These are phyloP conservation scores for Candolleomyces aberdarensis DNA, from an alignment of 768 basidiomycete genomes.

Conservation along the genomic window DNA sequence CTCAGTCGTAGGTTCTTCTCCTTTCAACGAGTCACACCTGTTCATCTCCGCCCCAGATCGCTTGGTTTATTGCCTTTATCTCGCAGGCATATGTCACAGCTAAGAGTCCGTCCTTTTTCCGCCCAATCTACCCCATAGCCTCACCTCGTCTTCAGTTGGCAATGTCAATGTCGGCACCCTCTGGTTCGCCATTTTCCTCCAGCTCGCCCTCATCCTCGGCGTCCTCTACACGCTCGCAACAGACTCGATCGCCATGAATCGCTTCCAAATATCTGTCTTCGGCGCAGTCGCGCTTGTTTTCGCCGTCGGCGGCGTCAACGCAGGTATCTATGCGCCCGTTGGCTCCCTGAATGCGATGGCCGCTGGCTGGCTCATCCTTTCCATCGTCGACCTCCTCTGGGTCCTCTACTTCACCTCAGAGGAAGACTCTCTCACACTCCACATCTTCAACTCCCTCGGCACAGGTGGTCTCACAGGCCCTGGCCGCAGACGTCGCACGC, in stretches of 20 bases:
- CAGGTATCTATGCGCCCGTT: constrained; percentile 55
- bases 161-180: constrained; percentile 59
- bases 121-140: not conserved
- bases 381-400: constrained; percentile 94
- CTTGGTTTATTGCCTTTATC: constrained; percentile 79
- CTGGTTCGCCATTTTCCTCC: constrained; percentile 86
- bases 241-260: constrained; percentile 91
- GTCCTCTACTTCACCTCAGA: constrained; percentile 96
- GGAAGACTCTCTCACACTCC: constrained; percentile 82
- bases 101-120: constrained; percentile 33
- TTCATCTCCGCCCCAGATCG: constrained; percentile 39
- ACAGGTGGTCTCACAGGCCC: constrained; percentile 84
- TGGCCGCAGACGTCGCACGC: constrained; percentile 73
- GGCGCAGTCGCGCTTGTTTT: constrained; percentile 87
- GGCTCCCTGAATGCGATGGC: constrained; percentile 76
- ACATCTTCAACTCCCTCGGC: constrained; percentile 86
- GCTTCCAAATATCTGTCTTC: constrained; percentile 86
- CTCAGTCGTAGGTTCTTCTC: constrained; percentile 55
- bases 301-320: constrained; percentile 69
- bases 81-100: constrained; percentile 65
- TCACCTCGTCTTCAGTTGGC: constrained; percentile 27
- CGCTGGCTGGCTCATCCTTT: constrained; percentile 91
- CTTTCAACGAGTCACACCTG: not conserved
- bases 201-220: constrained; percentile 68
- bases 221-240: constrained; percentile 77